Evolutionary conservation across 306 rosid species (phyloP), one percentile per base, ranked within the genome.

Genomic region (Gillenia trifoliata): DNA sequence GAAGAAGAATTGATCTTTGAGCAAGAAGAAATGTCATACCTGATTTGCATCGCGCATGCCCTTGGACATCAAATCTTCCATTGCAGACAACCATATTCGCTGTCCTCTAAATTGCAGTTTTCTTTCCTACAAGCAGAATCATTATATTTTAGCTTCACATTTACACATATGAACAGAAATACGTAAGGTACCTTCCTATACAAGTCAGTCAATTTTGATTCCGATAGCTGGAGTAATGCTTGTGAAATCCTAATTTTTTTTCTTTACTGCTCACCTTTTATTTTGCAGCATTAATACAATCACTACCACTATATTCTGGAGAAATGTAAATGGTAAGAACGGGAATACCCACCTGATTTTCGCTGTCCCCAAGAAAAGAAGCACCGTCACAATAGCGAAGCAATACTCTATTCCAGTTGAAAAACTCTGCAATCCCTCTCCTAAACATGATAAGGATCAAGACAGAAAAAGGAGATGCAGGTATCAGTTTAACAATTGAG

Each of bases 361-460:
- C 88, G 60, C 79, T 30, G 72, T 90, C 97, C 59, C 97, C 97
- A 36, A 89, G n/a, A 66, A 90, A 92, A 43, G 97, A 92, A 68
- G 93, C 93, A 29, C 96, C 96, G 23, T 92, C 96, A 75, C 97
- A 92, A 62, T 90, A 92, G 50, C 92, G 93, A 81, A 92, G 81
- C 85, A 86, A 85, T 45, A 86, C 90, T 84, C 92, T 81, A 70
- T 90, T 92, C 96, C 96, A 90, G 77, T 86, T 90, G 88, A 77
- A 90, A 81, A 92, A 90, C 71, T 90, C 97, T 92, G 83, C 82
- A 76, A 81, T 36, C 28, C 63, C n/a, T 52, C 13, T 38, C 41
- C 36, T 64, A 40, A 55, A 30, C 34, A 68, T 34, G 17, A 75
- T 36, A 73, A 78, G 72, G 61, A 72, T 71, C 66, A 67, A 60